These are phyloP conservation scores for Brettanomyces bruxellensis DNA, from an alignment of 805 yeast genomes.

Conservation along the genomic window DNA sequence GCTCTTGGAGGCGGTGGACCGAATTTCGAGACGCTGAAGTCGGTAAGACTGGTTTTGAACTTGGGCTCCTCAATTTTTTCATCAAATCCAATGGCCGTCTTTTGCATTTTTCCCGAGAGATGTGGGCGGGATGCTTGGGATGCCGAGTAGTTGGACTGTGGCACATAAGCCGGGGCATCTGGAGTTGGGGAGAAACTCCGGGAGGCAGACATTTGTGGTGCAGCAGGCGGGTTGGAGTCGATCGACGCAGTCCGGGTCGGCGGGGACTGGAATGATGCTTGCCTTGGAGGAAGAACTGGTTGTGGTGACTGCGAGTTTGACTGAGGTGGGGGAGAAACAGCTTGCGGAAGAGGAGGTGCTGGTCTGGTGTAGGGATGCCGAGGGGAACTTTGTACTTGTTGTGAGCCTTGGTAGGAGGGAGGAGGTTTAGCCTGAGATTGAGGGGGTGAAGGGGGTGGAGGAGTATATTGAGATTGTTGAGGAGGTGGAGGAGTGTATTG, in stretches of 20 bases:
- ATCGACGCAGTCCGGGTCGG: not conserved
- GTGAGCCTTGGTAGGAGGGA: slow-evolving; percentile 5
- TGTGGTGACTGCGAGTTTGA: not conserved
- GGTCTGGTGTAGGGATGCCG: slow-evolving; percentile 2
- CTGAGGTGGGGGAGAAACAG: slow-evolving; percentile 2
- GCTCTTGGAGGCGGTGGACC: slow-evolving; percentile 43
- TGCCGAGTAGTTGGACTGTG: too few relatives aligned
- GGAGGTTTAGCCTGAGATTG: slow-evolving; percentile 2
- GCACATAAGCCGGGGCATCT: too few relatives aligned
- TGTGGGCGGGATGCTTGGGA: too few relatives aligned
- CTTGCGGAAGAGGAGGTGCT: slow-evolving; percentile 3
- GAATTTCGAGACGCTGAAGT: slow-evolving; percentile 27
- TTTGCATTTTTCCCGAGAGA: too few relatives aligned
- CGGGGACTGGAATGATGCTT: not conserved
- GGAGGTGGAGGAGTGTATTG: slow-evolving; percentile 7
- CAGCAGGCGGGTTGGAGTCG: not conserved
- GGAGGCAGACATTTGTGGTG: not conserved
- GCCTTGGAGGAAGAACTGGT: not conserved
- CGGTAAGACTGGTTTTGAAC: slow-evolving; percentile 21
- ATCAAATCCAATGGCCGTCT: slow-evolving; percentile 4
- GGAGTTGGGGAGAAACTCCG: not conserved
- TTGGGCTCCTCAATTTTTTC: slow-evolving; percentile 19
- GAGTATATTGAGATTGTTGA: slow-evolving; percentile 6
- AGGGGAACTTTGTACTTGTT: not conserved
- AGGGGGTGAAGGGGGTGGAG: slow-evolving; percentile 2